Evolutionary conservation across 2,329 filamentous ascomycete genomes (phyloP).

Genomic region (Ophiostoma australiae): DNA sequence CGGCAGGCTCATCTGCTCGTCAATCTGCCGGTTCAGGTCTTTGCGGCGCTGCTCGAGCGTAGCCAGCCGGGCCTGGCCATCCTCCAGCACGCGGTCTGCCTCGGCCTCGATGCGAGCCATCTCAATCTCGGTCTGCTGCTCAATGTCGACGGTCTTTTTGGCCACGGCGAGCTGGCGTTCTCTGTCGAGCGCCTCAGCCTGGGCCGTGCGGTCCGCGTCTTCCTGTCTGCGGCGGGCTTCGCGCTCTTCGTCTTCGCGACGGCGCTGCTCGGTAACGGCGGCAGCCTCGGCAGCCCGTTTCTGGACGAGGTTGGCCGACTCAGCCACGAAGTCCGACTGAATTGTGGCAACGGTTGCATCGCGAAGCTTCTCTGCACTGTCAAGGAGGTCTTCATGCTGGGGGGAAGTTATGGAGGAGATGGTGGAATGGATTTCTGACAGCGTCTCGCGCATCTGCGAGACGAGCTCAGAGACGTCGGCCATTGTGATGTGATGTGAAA

Average conservation of each 20-base stretch:
- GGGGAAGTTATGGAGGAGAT: constrained; percentile 35
- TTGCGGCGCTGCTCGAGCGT: constrained; percentile 37
- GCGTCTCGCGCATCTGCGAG: constrained; percentile 41
- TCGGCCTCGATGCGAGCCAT: constrained; percentile 24
- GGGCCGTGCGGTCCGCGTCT: constrained; percentile 35
- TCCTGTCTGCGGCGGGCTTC: constrained; percentile 36
- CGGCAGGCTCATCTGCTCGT: constrained; percentile 38
- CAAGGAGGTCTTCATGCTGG: constrained; percentile 37
- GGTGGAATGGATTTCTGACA: constrained; percentile 39
- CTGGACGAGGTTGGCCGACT: constrained; percentile 32
- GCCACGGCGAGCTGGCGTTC: constrained; percentile 32
- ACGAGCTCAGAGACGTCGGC: constrained; percentile 39
- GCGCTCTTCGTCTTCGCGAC: constrained; percentile 42
- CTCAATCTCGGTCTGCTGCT: constrained; percentile 33
- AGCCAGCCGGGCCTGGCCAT: constrained; percentile 34
- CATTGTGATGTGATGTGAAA: constrained; percentile 26
- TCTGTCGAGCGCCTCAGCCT: constrained; percentile 33
- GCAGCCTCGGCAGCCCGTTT: constrained; percentile 34
- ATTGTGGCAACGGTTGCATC: constrained; percentile 36
- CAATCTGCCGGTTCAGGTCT: constrained; percentile 43
- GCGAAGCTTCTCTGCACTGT: constrained; percentile 39
- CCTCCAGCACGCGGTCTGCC: constrained; percentile 23
- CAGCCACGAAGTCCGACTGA: constrained; percentile 21
- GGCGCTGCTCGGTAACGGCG: constrained; percentile 36
- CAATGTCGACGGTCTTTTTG: constrained; percentile 35